phyloP scores from a whole-genome alignment of 371 early-diverging fungal species.

The Actinomucor elegans region DNA sequence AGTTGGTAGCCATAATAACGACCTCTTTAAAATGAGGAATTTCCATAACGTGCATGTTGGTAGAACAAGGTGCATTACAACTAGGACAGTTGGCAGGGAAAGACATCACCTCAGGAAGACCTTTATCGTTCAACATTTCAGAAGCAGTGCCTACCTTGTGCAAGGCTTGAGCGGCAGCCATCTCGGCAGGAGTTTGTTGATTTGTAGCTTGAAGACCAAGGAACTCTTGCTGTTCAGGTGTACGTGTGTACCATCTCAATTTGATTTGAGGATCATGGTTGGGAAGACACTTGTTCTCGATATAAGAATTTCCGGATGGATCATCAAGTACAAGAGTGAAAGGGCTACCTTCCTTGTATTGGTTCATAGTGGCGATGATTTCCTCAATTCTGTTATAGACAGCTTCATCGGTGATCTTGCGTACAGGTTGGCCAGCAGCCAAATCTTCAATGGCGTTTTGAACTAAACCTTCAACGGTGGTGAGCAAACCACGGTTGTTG shows the following conservation, averaged over 20 bases:
- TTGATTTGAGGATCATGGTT: constrained; percentile 80
- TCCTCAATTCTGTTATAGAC: constrained; percentile 75
- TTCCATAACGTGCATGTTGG: constrained; percentile 89
- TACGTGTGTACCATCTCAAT: constrained; percentile 66
- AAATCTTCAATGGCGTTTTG: constrained; percentile 82
- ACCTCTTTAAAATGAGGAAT: constrained; percentile 97
- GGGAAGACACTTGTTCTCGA: constrained; percentile 74
- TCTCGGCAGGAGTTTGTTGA: constrained; percentile 44
- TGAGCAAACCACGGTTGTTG: constrained; percentile 73
- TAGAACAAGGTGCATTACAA: constrained; percentile 81
- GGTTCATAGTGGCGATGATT: constrained; percentile 65
- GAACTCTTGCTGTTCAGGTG: constrained; percentile 73
- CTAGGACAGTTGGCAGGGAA: constrained; percentile 90
- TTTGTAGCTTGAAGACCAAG: constrained; percentile 72
- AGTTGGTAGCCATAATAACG: constrained; percentile 93
- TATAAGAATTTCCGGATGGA: constrained; percentile 91
- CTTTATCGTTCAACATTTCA: constrained; percentile 45
- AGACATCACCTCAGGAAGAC: constrained; percentile 63
- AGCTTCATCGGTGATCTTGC: constrained; percentile 65
- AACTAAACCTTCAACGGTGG: constrained; percentile 89
- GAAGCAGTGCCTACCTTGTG: constrained; percentile 9
- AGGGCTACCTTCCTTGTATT: constrained; percentile 52
- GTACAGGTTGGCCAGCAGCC: constrained; percentile 70
- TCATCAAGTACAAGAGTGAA: constrained; percentile 87
- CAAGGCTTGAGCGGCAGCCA: constrained; percentile 32